Conservation (phyloP, 1,284 basidiomycete species). For the Sporisorium graminicola region DNA sequence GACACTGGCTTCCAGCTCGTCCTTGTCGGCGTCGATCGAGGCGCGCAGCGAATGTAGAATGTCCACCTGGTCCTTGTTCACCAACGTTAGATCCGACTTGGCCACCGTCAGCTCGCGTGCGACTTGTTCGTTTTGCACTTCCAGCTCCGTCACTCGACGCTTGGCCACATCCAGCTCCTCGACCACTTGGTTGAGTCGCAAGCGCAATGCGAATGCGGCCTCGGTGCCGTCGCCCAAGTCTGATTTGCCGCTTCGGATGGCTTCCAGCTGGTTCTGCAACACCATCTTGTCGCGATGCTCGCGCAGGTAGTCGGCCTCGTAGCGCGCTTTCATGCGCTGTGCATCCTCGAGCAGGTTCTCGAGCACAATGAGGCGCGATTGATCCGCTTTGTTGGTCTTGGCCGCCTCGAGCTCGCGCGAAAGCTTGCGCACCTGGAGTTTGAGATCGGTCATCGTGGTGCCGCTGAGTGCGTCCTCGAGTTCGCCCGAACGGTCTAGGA, state of each 20-base stretch:
- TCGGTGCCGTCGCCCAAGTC: constrained; percentile 84
- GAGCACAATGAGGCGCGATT: constrained; percentile 81
- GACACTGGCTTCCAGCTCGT: constrained; percentile 79
- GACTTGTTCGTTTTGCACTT: constrained; percentile 78
- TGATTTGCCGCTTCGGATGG: constrained; percentile 84
- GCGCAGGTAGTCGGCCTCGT: constrained; percentile 87
- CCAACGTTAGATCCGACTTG: constrained; percentile 78
- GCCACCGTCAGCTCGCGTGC: constrained; percentile 82
- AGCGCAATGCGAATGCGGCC: constrained; percentile 85
- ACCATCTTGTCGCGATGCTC: constrained; percentile 86
- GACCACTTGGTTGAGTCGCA: constrained; percentile 86
- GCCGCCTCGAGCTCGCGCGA: constrained; percentile 83
- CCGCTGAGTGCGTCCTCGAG: constrained; percentile 85
- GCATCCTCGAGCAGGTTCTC: constrained; percentile 92
- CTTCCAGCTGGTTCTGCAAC: constrained; percentile 84
- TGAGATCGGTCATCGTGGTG: constrained; percentile 86
- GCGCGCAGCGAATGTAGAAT: constrained; percentile 83
- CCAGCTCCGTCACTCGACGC: constrained; percentile 78
- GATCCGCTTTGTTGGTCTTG: constrained; percentile 80
- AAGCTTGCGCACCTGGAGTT: constrained; percentile 85
- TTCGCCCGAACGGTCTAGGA: constrained; percentile 80
- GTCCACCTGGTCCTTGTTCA: constrained; percentile 72
- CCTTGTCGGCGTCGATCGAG: constrained; percentile 88
- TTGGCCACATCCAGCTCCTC: constrained; percentile 82
- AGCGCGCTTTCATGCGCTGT: constrained; percentile 86